Conservation (phyloP, 169 alveolate species). For the Miamiensis avidus region DNA sequence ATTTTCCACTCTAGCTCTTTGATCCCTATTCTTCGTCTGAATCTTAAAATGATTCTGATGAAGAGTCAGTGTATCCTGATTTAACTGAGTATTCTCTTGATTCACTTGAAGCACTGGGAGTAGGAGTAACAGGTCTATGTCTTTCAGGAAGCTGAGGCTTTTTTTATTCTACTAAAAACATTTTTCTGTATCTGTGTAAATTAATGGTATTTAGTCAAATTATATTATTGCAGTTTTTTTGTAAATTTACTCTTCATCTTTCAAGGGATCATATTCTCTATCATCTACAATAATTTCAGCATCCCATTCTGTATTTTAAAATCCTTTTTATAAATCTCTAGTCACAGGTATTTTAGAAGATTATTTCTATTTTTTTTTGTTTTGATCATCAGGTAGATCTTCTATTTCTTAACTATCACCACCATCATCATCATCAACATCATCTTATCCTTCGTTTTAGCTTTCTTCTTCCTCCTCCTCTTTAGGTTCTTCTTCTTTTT, state of each 20-base stretch:
- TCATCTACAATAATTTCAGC: background rate
- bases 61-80: background rate
- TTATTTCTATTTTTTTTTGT: background rate
- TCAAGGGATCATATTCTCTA: background rate
- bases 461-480: background rate
- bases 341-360: background rate
- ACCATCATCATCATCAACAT: too few relatives aligned
- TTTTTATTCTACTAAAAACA: background rate
- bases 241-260: background rate
- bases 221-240: too few relatives aligned
- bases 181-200: background rate
- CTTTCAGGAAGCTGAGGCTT: background rate
- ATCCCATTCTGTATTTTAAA: background rate
- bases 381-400: too few relatives aligned
- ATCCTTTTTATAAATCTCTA: background rate
- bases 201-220: too few relatives aligned
- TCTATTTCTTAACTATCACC: too few relatives aligned
- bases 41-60: background rate
- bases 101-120: background rate
- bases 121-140: background rate
- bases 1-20: background rate
- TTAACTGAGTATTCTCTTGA: background rate
- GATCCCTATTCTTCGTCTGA: background rate
- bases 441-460: too few relatives aligned
- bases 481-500: background rate